Evolutionary conservation across 164 flowering plant genomes (phyloP).

Genomic region (Litsea cubeba): DNA sequence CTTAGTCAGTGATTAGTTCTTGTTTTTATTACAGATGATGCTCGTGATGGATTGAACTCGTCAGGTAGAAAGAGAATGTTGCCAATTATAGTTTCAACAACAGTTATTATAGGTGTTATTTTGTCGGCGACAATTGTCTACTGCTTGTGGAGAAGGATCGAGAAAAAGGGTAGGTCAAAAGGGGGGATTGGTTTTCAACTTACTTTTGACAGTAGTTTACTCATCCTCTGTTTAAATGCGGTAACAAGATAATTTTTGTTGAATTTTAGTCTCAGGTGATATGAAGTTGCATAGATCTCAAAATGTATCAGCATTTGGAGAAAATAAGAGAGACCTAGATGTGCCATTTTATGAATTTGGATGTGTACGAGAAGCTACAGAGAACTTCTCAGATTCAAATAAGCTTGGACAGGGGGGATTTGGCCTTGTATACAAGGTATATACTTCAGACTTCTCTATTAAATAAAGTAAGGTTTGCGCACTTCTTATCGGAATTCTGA

Average conservation of each 20-base stretch:
- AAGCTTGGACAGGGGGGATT: slow-evolving; percentile 84
- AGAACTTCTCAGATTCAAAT: slow-evolving; percentile 43
- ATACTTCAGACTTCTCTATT: not conserved
- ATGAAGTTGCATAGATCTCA: too few relatives aligned
- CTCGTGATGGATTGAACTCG: too few relatives aligned
- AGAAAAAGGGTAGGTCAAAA: not conserved
- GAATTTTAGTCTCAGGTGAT: not conserved
- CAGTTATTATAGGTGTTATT: not conserved
- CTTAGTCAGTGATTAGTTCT: too few relatives aligned
- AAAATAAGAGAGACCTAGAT: slow-evolving; percentile 29
- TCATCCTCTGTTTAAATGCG: not conserved
- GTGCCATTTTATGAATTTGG: slow-evolving; percentile 40
- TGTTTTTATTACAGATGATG: too few relatives aligned
- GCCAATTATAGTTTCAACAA: not conserved
- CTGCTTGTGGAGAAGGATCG: not conserved
- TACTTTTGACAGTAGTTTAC: not conserved
- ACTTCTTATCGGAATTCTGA: too few relatives aligned
- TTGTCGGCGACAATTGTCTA: not conserved
- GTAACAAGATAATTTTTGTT: not conserved
- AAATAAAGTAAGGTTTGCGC: not conserved
- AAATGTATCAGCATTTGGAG: slow-evolving; percentile 20
- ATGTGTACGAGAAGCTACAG: slow-evolving; percentile 42
- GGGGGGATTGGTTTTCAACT: not conserved
- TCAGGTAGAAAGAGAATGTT: not conserved
- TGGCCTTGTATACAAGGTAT: slow-evolving; percentile 80